phyloP scores from a whole-genome alignment of 805 yeast genomes.

The Wickerhamiella occidentalis region DNA sequence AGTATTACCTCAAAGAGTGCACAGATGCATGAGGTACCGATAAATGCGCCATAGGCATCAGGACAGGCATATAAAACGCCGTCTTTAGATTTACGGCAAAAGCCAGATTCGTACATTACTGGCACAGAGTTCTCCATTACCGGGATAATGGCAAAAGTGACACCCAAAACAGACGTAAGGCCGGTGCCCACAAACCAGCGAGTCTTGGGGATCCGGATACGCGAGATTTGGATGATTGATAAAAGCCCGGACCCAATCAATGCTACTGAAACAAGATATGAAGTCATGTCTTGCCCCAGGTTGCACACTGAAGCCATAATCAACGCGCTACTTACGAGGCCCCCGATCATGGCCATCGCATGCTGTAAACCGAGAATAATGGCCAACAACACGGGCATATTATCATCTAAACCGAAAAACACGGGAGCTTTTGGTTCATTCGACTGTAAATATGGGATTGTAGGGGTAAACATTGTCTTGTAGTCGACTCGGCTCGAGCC shows the following conservation, averaged over 20 bases:
- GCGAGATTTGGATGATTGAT: constrained; percentile 61
- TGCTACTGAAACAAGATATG: constrained; percentile 56
- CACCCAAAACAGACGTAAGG: constrained; percentile 73
- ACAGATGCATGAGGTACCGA: constrained; percentile 56
- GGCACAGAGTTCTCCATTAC: constrained; percentile 65
- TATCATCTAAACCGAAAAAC: constrained; percentile 66
- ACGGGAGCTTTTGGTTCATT: constrained; percentile 31
- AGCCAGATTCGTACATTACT: constrained; percentile 60
- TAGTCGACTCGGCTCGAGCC: constrained; percentile 66
- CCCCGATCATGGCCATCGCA: constrained; percentile 78
- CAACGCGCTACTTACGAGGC: constrained; percentile 72
- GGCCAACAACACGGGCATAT: constrained; percentile 67
- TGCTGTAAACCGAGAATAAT: constrained; percentile 73
- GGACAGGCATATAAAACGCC: constrained; percentile 69
- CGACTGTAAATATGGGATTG: constrained; percentile 47
- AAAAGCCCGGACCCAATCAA: constrained; percentile 58
- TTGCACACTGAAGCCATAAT: constrained; percentile 53
- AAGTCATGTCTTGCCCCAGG: constrained; percentile 36
- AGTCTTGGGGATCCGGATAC: constrained; percentile 61
- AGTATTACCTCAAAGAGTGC: constrained; percentile 57
- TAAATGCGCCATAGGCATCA: constrained; percentile 69
- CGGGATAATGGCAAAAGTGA: constrained; percentile 75
- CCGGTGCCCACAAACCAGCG: constrained; percentile 77
- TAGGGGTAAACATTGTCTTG: constrained; percentile 68
- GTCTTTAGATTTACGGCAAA: constrained; percentile 46